Percentiles rank a stretch among this genome's conserved stretches.
These are phyloP conservation scores for Fusarium brachygibbosum DNA, from an alignment of 2,329 filamentous ascomycete species.

Conservation along the genomic window DNA sequence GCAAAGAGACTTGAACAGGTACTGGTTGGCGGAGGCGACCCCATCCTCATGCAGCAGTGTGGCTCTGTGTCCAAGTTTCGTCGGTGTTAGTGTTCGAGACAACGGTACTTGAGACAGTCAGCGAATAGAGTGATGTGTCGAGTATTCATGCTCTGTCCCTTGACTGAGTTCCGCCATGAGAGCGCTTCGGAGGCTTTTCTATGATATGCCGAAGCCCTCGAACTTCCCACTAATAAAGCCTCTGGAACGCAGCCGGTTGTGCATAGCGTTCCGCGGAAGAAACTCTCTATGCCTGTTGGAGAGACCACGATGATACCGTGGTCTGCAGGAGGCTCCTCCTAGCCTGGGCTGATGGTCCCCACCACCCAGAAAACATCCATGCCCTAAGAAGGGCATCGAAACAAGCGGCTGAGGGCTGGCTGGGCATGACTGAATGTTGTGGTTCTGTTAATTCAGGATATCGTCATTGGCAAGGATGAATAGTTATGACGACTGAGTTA, in stretches of 20 bases:
- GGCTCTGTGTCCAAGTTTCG: conserved; percentile 32
- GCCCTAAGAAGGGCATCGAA: conserved; percentile 40
- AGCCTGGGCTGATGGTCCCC: conserved; percentile 40
- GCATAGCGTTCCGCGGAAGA: conserved; percentile 32
- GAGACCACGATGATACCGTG: conserved; percentile 23
- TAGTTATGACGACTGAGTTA: conserved; percentile 5
- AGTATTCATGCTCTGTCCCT: conserved; percentile 32
- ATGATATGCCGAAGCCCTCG: conserved; percentile 34
- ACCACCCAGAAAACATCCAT: conserved; percentile 35
- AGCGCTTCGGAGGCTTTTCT: conserved; percentile 19
- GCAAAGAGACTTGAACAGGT: conserved; percentile 18
- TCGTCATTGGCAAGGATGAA: conserved; percentile 25
- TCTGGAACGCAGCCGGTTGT: conserved; percentile 39
- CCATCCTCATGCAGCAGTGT: conserved; percentile 37
- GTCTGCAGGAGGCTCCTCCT: conserved; percentile 40
- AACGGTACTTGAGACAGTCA: conserved; percentile 34
- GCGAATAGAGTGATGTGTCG: conserved; percentile 12
- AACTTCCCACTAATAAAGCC: conserved; percentile 30
- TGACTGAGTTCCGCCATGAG: conserved; percentile 22
- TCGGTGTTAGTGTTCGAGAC: conserved; percentile 36
- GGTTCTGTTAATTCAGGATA: conserved; percentile 14
- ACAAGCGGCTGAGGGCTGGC: conserved; percentile 20
- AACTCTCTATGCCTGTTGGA: conserved; percentile 32
- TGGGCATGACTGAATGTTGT: conserved; percentile 10
- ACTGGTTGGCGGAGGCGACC: conserved; percentile 25